phyloP scores from a whole-genome alignment of 2,329 filamentous ascomycete species.

The Calonectria pteridis region DNA sequence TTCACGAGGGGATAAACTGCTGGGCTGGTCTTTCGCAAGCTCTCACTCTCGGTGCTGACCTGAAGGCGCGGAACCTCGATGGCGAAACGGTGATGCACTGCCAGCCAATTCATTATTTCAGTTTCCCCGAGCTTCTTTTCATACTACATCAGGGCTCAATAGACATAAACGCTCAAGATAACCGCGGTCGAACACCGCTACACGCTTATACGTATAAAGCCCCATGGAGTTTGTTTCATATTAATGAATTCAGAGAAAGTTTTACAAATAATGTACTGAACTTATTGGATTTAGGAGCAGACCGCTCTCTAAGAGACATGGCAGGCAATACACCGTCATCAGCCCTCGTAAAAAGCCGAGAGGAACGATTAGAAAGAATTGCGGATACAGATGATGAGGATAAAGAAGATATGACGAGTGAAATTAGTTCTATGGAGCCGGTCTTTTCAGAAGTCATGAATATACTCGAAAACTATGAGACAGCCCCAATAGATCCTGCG shows the following conservation, averaged over 20 bases:
- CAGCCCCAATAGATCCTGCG: not conserved
- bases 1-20: not conserved
- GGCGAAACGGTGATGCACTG: not conserved
- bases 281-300: not conserved
- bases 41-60: not conserved
- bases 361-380: not conserved
- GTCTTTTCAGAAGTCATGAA: not conserved
- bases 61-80: not conserved
- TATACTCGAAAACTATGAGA: not conserved
- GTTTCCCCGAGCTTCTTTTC: not conserved
- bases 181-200: not conserved
- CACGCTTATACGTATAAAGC: not conserved
- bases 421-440: too few relatives aligned
- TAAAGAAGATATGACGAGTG: too few relatives aligned
- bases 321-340: not conserved
- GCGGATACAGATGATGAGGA: not conserved
- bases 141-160: not conserved
- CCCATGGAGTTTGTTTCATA: not conserved
- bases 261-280: not conserved
- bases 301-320: not conserved
- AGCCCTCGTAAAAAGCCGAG: not conserved
- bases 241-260: accelerated
- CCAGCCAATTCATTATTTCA: not conserved
- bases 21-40: not conserved
- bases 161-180: not conserved